Evolutionary conservation across 1,284 basidiomycete genomes (phyloP).

Genomic region (Apiotrichum siamense): DNA sequence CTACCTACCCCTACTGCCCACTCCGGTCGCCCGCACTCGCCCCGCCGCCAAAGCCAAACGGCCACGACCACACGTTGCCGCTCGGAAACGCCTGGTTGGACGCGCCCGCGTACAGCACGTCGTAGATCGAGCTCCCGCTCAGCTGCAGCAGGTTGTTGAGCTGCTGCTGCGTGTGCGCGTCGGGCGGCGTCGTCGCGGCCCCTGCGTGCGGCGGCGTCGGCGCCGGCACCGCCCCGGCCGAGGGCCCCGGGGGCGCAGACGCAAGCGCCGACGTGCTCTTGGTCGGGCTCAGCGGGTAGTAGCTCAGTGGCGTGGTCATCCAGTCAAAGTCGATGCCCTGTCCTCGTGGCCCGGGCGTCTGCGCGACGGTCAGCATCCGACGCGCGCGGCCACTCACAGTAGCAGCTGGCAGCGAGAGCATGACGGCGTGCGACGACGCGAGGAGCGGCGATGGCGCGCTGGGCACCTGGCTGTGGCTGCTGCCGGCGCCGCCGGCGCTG

Average conservation of each 20-base stretch:
- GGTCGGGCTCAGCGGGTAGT: neutral
- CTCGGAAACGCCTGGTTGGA: neutral
- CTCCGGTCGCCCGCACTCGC: no score
- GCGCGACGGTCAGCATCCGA: neutral
- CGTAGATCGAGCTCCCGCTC: conserved; percentile 3
- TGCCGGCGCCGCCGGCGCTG: neutral
- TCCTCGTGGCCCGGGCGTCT: neutral
- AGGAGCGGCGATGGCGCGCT: neutral
- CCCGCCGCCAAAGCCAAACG: conserved; percentile 2
- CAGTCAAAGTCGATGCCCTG: conserved; percentile 2
- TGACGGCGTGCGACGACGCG: neutral
- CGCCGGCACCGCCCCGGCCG: no score
- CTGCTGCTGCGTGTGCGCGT: neutral
- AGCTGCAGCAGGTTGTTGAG: neutral
- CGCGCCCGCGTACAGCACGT: conserved; percentile 11
- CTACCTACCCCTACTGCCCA: no score
- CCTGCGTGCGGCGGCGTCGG: no score
- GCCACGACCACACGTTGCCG: conserved; percentile 10
- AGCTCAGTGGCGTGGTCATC: neutral
- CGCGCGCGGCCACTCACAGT: neutral
- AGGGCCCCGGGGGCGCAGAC: no score
- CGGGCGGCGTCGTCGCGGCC: neutral
- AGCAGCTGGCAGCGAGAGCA: neutral
- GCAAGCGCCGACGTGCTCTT: no score
- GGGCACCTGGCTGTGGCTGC: neutral